These are phyloP conservation scores for Russula brevipes DNA, from an alignment of 768 basidiomycete species.

Conservation along the genomic window DNA sequence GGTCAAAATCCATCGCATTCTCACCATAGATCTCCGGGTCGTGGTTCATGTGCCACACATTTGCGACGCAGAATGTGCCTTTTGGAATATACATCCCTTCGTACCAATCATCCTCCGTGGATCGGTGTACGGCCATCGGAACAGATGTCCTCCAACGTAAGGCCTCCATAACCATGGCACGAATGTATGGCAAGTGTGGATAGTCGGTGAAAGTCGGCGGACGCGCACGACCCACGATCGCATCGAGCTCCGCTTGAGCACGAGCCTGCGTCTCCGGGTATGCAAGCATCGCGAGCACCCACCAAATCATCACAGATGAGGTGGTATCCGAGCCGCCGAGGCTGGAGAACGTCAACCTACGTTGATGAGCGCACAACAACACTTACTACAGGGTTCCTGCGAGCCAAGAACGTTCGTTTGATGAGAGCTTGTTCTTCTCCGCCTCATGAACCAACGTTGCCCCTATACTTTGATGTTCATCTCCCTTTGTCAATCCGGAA, in stretches of 20 bases:
- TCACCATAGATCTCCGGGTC: slow-evolving; percentile 29
- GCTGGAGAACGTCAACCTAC: neutral
- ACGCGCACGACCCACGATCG: neutral
- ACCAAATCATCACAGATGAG: neutral
- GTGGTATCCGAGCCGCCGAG: neutral
- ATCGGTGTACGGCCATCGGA: neutral
- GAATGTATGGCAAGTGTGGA: slow-evolving; percentile 5
- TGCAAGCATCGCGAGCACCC: slow-evolving; percentile 1
- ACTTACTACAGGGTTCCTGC: neutral
- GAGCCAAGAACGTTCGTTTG: neutral
- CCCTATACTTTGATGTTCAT: neutral
- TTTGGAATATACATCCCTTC: slow-evolving; percentile 21
- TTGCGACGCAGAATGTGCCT: slow-evolving; percentile 34
- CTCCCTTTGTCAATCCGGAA: neutral
- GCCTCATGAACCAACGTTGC: too few relatives aligned
- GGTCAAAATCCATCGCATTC: slow-evolving; percentile 26
- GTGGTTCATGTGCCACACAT: slow-evolving; percentile 28
- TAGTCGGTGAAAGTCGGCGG: slow-evolving; percentile 1
- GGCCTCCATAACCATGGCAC: neutral
- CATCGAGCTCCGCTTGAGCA: slow-evolving; percentile 11
- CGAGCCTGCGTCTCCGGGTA: slow-evolving; percentile 9
- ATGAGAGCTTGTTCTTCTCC: too few relatives aligned
- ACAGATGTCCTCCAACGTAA: neutral
- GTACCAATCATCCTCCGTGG: slow-evolving; percentile 12
- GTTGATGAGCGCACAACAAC: neutral